phyloP scores from a whole-genome alignment of 352 stramenopile species.

The Stramenopiles sp. region DNA sequence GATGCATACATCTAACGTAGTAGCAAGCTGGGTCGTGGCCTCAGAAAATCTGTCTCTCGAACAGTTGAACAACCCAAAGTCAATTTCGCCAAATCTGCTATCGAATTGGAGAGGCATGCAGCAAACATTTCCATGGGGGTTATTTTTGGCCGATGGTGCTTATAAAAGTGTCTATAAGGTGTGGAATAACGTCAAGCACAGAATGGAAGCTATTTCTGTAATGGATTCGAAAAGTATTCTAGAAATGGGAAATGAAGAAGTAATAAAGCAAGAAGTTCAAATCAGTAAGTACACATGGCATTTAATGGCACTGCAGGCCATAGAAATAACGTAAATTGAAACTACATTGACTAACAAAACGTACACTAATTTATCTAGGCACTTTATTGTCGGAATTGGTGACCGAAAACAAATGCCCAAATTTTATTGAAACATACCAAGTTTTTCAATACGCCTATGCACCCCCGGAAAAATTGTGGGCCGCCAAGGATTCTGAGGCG shows the following conservation, averaged over 20 bases:
- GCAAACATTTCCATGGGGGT: slow-evolving; percentile 34
- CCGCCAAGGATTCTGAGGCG: slow-evolving; percentile 30
- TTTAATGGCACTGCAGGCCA: not conserved
- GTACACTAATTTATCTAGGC: slow-evolving; percentile 72
- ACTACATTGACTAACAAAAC: slow-evolving; percentile 63
- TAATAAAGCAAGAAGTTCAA: too few relatives aligned
- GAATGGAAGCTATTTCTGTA: slow-evolving; percentile 50
- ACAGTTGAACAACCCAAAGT: too few relatives aligned
- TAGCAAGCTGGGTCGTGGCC: too few relatives aligned
- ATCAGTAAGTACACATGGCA: not conserved
- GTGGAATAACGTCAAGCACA: slow-evolving; percentile 23
- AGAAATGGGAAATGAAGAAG: slow-evolving; percentile 59
- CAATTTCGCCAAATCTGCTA: too few relatives aligned
- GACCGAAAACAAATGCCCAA: slow-evolving; percentile 60
- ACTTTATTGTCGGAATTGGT: slow-evolving; percentile 71
- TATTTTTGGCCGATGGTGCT: slow-evolving; percentile 50
- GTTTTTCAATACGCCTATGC: slow-evolving; percentile 52
- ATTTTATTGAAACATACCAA: slow-evolving; percentile 74
- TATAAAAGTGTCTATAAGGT: slow-evolving; percentile 71
- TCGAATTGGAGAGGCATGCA: slow-evolving; percentile 35
- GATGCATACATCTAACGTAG: too few relatives aligned
- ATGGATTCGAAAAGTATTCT: slow-evolving; percentile 77
- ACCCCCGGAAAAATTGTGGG: slow-evolving; percentile 31
- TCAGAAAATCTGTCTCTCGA: too few relatives aligned
- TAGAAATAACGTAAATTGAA: not conserved